Conservation (phyloP, 257 asterid species). For the Osmanthus fragrans region DNA sequence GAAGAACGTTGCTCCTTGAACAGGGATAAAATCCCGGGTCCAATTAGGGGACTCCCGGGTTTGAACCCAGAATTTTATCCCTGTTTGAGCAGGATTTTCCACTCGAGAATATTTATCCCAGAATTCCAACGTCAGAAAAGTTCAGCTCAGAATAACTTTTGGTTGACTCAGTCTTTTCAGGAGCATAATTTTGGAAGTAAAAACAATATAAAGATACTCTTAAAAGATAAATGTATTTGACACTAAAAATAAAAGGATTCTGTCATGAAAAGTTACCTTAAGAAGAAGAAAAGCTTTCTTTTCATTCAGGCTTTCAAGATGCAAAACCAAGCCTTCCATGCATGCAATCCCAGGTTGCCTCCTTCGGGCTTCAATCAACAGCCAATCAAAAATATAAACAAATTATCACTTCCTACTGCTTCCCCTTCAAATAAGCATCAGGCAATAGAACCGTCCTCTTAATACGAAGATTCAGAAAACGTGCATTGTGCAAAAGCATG, state of each 20-base stretch:
- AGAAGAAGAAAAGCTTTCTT: conserved; percentile 57
- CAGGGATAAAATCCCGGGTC: too few relatives aligned
- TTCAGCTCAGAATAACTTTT: neutral
- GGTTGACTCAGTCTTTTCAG: neutral
- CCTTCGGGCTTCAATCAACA: conserved; percentile 21
- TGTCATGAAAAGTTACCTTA: conserved; percentile 6
- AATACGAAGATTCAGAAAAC: conserved; percentile 15
- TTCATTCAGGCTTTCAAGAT: conserved; percentile 34
- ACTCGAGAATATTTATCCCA: neutral
- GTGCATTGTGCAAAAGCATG: conserved; percentile 30
- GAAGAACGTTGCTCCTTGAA: too few relatives aligned
- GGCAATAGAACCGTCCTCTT: conserved; percentile 22
- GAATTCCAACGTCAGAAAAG: neutral
- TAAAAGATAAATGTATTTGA: too few relatives aligned
- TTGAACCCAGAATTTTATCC: too few relatives aligned
- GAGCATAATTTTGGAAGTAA: neutral
- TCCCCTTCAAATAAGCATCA: conserved; percentile 55
- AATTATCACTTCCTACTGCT: conserved; percentile 18
- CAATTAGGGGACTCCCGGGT: too few relatives aligned
- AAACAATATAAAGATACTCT: too few relatives aligned
- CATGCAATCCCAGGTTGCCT: conserved; percentile 53
- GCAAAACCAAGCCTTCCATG: conserved; percentile 49
- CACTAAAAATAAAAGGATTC: neutral
- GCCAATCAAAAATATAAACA: conserved; percentile 16
- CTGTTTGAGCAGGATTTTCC: too few relatives aligned